These are phyloP conservation scores for Rutstroemia sp. DNA, from an alignment of 2,329 filamentous ascomycete genomes.

Conservation along the genomic window DNA sequence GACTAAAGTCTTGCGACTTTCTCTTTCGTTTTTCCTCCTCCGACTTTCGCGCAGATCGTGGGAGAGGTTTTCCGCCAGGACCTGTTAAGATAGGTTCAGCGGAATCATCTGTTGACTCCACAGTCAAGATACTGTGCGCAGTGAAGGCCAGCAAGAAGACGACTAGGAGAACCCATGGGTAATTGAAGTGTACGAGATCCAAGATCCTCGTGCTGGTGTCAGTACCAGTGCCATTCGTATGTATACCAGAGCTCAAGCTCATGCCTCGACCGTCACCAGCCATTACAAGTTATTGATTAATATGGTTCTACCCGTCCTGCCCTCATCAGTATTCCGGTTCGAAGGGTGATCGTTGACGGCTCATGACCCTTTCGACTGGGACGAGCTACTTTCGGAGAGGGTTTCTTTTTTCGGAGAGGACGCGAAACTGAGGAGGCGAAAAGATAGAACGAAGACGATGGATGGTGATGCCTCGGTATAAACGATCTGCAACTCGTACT, in stretches of 20 bases:
- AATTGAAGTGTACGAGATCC: constrained; percentile 36
- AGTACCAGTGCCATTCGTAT: constrained; percentile 14
- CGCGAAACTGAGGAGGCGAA: background rate
- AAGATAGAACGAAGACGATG: background rate
- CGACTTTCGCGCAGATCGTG: constrained; percentile 36
- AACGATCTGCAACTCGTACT: background rate
- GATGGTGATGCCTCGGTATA: constrained; percentile 4
- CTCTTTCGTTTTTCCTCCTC: constrained; percentile 37
- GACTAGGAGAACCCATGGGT: constrained; percentile 55
- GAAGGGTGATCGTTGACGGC: constrained; percentile 17
- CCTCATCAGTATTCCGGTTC: constrained; percentile 25
- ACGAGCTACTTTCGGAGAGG: background rate
- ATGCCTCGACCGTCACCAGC: constrained; percentile 21
- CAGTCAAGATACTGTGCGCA: constrained; percentile 48
- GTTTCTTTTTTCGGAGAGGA: background rate
- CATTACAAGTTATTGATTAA: constrained; percentile 25
- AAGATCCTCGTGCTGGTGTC: constrained; percentile 16
- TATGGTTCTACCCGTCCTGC: constrained; percentile 19
- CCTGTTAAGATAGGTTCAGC: constrained; percentile 47
- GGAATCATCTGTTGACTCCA: constrained; percentile 32
- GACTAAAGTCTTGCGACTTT: constrained; percentile 49
- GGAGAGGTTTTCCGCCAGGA: constrained; percentile 84
- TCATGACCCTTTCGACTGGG: constrained; percentile 9
- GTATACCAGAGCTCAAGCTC: constrained; percentile 15
- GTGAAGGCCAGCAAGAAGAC: constrained; percentile 59